These are phyloP conservation scores for Lathyrus aphaca DNA, from an alignment of 306 rosid species.

Conservation along the genomic window DNA sequence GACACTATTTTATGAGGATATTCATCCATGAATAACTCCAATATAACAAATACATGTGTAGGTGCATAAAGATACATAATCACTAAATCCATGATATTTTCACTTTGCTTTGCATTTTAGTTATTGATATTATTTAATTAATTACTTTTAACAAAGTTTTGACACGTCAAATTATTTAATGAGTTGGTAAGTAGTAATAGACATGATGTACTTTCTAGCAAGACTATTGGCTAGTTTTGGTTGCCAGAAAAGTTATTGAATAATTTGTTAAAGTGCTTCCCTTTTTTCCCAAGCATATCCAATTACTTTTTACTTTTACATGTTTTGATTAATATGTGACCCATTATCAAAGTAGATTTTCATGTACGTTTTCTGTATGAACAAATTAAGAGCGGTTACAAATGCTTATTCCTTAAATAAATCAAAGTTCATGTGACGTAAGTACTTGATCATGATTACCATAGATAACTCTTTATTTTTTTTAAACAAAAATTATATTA, in stretches of 20 bases:
- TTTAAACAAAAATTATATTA: too few species aligned
- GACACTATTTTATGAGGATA: slow-evolving; percentile 52
- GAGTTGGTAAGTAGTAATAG: slow-evolving; percentile 9
- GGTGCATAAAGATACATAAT: slow-evolving; percentile 38
- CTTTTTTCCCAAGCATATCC: background rate
- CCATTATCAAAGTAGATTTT: background rate
- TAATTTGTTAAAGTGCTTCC: background rate
- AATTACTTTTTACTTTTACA: background rate
- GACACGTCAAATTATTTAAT: slow-evolving; percentile 31
- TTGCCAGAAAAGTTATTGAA: slow-evolving; percentile 4
- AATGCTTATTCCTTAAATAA: background rate
- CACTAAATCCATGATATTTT: slow-evolving; percentile 35
- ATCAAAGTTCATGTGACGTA: slow-evolving; percentile 31
- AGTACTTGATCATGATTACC: slow-evolving; percentile 24
- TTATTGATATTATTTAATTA: slow-evolving; percentile 25
- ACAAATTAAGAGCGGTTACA: background rate
- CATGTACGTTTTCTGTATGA: background rate
- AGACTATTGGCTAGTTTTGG: slow-evolving; percentile 31
- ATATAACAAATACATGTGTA: slow-evolving; percentile 46
- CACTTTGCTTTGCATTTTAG: slow-evolving; percentile 33
- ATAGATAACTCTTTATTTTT: background rate
- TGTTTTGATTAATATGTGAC: slow-evolving; percentile 3
- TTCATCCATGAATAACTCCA: slow-evolving; percentile 43
- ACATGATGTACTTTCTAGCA: slow-evolving; percentile 15
- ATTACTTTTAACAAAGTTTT: slow-evolving; percentile 20